Evolutionary conservation across 2,329 filamentous ascomycete species (phyloP), one percentile per base, ranked within the genome.

Genomic region (Exserohilum turcica): DNA sequence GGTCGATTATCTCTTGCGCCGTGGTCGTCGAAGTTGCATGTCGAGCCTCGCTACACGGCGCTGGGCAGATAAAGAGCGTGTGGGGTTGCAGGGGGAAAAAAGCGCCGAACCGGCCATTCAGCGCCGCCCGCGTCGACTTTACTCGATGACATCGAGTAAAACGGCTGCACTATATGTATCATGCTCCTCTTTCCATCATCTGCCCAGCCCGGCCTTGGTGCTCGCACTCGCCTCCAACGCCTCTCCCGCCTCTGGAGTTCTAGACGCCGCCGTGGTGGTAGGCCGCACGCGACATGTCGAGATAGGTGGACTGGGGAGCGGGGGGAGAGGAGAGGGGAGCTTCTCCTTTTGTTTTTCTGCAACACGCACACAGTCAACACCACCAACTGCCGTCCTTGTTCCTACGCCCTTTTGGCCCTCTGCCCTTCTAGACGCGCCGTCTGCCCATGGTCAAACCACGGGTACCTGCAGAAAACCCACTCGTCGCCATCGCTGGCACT

Each of bases 61-160:
- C 49, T 47, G 36, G 54, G 52, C 15, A 61, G 64, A 68, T 67
- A 67, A 63, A 59, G 56, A 9, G 31, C 42, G 43, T 67, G 65
- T 67, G 65, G 66, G 65, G 62, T 62, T 51, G 10, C 31, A 46
- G 42, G 45, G 54, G 43, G 32, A n/a, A 24, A 24, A 24, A 24
- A 24, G 4, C 50, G 40, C 46, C 52, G 33, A 27, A 16, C 12
- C 38, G 43, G 44, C 66, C 62, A 61, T 52, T 66, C 43, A 67
- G 46, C 33, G 37, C 24, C 32, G 40, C 32, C 42, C 51, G 8
- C 50, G 43, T 39, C 50, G 47, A 42, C 32, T 58, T 68, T 66
- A 68, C 65, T 67, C 66, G 59, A 68, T 69, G 43, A 10, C 35
- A 68, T 69, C 62, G 64, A 67, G 64, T 69, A 69, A 68, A 57